Evolutionary conservation across 75 land plant species (phyloP).

Genomic region (Chamaecyparis obtusa): DNA sequence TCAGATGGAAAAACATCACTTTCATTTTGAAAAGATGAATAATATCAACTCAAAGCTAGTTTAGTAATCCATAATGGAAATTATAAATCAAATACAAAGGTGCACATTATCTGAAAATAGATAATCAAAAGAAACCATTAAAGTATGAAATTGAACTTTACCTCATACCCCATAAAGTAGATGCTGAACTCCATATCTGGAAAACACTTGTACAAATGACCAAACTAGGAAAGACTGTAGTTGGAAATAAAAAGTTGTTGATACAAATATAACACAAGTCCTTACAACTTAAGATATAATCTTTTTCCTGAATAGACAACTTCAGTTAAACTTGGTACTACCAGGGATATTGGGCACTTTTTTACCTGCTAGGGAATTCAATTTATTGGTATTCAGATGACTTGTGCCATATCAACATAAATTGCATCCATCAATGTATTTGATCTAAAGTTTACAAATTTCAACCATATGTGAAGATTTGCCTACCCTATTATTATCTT

Average conservation of each 20-base stretch:
- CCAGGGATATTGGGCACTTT: neutral
- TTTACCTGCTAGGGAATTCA: neutral
- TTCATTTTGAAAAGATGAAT: slow-evolving; percentile 35
- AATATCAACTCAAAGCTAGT: neutral
- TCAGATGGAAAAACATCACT: slow-evolving; percentile 53
- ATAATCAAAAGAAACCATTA: neutral
- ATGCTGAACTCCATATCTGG: slow-evolving; percentile 87
- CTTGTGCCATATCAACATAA: neutral
- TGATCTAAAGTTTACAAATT: neutral
- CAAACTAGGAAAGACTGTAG: neutral
- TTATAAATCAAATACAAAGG: neutral
- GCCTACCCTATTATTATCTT: neutral
- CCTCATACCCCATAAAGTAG: slow-evolving; percentile 96
- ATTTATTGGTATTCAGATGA: neutral
- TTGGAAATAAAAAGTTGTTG: neutral
- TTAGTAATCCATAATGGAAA: neutral
- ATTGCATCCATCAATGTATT: neutral
- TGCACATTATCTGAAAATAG: neutral
- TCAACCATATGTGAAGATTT: neutral
- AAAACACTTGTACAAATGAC: slow-evolving; percentile 20
- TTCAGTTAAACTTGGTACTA: neutral
- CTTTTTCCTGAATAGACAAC: neutral
- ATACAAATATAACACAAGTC: neutral
- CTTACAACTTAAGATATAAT: neutral
- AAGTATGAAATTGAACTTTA: slow-evolving; percentile 12